Evolutionary conservation across 2,329 filamentous ascomycete genomes (phyloP), one percentile per base, ranked within the genome.

Genomic region (Botryosphaeria agaves): DNA sequence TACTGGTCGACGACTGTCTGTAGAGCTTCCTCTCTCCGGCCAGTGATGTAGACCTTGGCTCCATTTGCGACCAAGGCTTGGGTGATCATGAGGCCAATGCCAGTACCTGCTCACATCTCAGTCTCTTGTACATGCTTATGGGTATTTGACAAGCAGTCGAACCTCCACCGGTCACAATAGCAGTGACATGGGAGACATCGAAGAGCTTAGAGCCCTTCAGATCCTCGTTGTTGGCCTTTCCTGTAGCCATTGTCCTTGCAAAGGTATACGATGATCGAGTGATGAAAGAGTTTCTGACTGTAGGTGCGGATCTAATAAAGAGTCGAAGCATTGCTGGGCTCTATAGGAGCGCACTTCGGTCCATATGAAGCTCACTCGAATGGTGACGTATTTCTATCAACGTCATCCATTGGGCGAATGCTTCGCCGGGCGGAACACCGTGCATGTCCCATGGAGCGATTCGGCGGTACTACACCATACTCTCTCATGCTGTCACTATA

Each of bases 11-110:
- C 49, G 0, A 60, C 56, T 35, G 51, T 45, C 31, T 57, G 44
- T 30, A 59, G 41, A 47, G 62, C 63, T 36, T 63, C 59, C 32
- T 55, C 43, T 7, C 55, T 61, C 14, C 59, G 52, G 24, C 60
- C 59, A 14, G 55, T 51, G 37, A 63, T 61, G 42, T 64, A 63
- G 15, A 62, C 58, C 41, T 62, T 53, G 2, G 49, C 49, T 18
- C 50, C 50, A 30, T 53, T 53, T 12, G 43, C 31, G 5, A 47
- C 41, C 2, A 53, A 39, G 2, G 49, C 50, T 32, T 52, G 48
- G 4, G 49, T 44, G 18, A 53, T 53, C 50, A 53, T 51, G 15
- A 52, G 33, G 9, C 48, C 55, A 32, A 61, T 53, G n/a, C 23
- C 23, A 33, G 26, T 20, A 8, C 11, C 11, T 18, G 3, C 11